These are phyloP conservation scores for Pugionium dolabratum DNA, from an alignment of 345 rosid genomes.

Conservation along the genomic window DNA sequence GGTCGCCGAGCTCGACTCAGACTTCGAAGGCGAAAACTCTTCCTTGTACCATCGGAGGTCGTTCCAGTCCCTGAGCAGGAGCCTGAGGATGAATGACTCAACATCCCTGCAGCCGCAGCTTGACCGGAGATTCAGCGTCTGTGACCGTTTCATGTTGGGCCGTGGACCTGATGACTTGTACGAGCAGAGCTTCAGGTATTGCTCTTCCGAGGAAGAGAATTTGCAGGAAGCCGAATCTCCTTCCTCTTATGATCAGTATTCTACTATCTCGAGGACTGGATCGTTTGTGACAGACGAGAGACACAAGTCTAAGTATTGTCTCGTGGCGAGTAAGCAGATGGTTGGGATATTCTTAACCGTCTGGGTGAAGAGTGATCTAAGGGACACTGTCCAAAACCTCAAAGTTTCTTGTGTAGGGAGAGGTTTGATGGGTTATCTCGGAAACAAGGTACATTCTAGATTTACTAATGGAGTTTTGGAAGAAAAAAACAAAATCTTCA, in stretches of 20 bases:
- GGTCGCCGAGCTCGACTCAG: constrained; percentile 79
- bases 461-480: neutral
- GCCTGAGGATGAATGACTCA: constrained; percentile 50
- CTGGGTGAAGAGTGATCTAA: constrained; percentile 86
- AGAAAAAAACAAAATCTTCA: too few species aligned
- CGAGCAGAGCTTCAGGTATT: constrained; percentile 50
- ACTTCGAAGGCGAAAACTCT: constrained; percentile 65
- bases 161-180: constrained; percentile 57
- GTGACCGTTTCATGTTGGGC: constrained; percentile 71
- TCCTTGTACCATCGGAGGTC: constrained; percentile 75
- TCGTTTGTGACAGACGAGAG: constrained; percentile 59
- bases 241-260: constrained; percentile 40
- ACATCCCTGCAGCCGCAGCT: constrained; percentile 49
- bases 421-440: constrained; percentile 99
- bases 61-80: constrained; percentile 70
- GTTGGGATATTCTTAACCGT: constrained; percentile 92
- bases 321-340: constrained; percentile 98
- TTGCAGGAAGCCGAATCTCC: constrained; percentile 58
- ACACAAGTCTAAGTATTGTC: constrained; percentile 65
- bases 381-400: constrained; percentile 70
- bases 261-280: constrained; percentile 53
- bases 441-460: constrained; percentile 74
- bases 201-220: constrained; percentile 85
- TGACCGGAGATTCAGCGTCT: constrained; percentile 73
- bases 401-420: constrained; percentile 98